Evolutionary conservation across 495 filamentous ascomycete genomes (phyloP).

Genomic region (Aspergillus coremiiformis): DNA sequence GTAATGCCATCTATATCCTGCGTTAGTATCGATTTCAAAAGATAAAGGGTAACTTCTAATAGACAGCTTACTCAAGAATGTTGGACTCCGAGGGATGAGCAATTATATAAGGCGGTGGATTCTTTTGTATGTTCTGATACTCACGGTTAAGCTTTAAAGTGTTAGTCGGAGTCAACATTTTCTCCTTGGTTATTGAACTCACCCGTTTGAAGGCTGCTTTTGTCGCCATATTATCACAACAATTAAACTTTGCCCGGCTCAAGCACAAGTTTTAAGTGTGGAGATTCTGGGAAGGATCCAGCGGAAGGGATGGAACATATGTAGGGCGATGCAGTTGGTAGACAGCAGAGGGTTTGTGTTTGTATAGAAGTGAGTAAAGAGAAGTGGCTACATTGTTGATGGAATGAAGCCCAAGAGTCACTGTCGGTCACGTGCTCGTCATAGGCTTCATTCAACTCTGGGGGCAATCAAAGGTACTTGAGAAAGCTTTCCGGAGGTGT

Average conservation of each 20-base stretch:
- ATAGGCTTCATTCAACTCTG: constrained; percentile 14
- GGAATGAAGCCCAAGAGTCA: not conserved
- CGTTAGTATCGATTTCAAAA: constrained; percentile 2
- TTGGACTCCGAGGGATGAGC: constrained; percentile 92
- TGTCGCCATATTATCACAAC: constrained; percentile 59
- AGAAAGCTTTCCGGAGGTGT: constrained; percentile 12
- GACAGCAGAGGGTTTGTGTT: not conserved
- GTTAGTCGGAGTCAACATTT: constrained; percentile 7
- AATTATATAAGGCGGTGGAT: constrained; percentile 85
- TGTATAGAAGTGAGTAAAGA: not conserved
- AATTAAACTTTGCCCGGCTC: not conserved
- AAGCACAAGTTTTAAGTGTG: not conserved
- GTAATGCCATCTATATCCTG: constrained; percentile 82
- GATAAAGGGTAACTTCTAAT: not conserved
- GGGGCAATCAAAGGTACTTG: not conserved
- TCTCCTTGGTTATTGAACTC: constrained; percentile 23
- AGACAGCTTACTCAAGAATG: constrained; percentile 70
- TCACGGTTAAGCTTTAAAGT: constrained; percentile 72
- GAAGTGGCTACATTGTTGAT: not conserved
- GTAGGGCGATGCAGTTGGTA: not conserved
- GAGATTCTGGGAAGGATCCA: not conserved
- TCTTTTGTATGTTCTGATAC: constrained; percentile 86
- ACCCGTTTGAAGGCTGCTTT: constrained; percentile 79
- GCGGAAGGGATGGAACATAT: not conserved
- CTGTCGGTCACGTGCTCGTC: constrained; percentile 21